Evolutionary conservation across 1,139 yeast species (phyloP).

Genomic region (Blastobotrys buckinghamii): DNA sequence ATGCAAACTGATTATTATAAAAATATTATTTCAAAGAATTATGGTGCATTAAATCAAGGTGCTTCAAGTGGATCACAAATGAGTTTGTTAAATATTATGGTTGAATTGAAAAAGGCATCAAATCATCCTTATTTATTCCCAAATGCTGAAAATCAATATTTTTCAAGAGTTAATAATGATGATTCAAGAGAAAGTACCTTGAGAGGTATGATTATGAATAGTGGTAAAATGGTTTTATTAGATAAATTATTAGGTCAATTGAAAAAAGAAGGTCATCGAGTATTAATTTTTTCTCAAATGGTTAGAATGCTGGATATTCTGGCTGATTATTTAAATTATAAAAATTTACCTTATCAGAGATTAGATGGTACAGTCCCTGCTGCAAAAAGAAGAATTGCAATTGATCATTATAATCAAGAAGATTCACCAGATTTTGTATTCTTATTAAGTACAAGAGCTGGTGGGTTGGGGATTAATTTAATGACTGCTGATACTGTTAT

Average conservation of each 20-base stretch:
- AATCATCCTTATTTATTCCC: conserved; percentile 96
- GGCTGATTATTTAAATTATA: conserved; percentile 85
- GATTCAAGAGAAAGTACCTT: conserved; percentile 70
- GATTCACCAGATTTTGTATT: conserved; percentile 91
- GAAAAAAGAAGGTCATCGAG: conserved; percentile 92
- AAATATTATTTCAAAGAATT: conserved; percentile 86
- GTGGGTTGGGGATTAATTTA: conserved; percentile 95
- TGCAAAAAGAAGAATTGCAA: conserved; percentile 85
- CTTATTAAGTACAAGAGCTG: conserved; percentile 90
- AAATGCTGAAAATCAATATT: conserved; percentile 80
- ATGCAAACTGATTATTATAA: conserved; percentile 93
- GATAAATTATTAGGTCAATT: conserved; percentile 83
- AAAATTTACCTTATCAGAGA: conserved; percentile 88
- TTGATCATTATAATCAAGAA: conserved; percentile 94
- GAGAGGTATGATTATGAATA: conserved; percentile 92
- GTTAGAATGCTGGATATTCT: conserved; percentile 91
- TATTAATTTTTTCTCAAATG: conserved; percentile 93
- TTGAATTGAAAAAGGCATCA: conserved; percentile 92
- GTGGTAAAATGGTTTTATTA: conserved; percentile 94
- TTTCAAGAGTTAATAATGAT: conserved; percentile 32
- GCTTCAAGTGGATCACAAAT: conserved; percentile 69
- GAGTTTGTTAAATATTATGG: conserved; percentile 85
- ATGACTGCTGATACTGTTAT: conserved; percentile 99
- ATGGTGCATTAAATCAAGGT: conserved; percentile 85
- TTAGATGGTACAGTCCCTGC: conserved; percentile 97